A percentile compares a stretch with the other conserved stretches of the same genome.
Evolutionary conservation across 768 basidiomycete genomes (phyloP).

Genomic region (Boletus tylopilopsis): DNA sequence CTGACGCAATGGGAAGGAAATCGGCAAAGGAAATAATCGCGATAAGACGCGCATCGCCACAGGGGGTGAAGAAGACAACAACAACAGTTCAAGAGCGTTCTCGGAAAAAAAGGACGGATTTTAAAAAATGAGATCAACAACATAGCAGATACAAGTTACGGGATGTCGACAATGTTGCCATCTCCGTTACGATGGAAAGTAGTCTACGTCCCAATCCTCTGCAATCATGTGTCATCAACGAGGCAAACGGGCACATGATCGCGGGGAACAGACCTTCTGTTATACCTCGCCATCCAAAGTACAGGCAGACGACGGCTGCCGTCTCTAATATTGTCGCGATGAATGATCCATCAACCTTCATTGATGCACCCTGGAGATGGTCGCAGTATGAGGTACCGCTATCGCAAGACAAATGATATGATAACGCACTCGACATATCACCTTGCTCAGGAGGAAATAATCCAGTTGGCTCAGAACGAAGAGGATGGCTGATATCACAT

Average conservation of each 20-base stretch:
- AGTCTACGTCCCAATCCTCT: constrained; percentile 54
- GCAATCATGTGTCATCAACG: constrained; percentile 4
- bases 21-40: neutral
- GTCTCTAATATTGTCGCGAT: constrained; percentile 84
- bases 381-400: constrained; percentile 8
- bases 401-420: neutral
- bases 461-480: constrained; percentile 81
- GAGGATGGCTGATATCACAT: constrained; percentile 65
- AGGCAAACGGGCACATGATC: neutral
- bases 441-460: constrained; percentile 75
- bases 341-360: constrained; percentile 83
- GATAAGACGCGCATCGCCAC: constrained; percentile 8
- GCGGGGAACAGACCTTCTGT: constrained; percentile 66
- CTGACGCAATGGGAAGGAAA: neutral
- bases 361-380: constrained; percentile 49
- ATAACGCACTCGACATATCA: constrained; percentile 63
- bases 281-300: constrained; percentile 81
- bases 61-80: constrained; percentile 2
- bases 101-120: neutral
- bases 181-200: constrained; percentile 37
- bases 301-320: constrained; percentile 62
- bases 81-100: constrained; percentile 6
- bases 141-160: constrained; percentile 13
- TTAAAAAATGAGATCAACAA: constrained; percentile 6
- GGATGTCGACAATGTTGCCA: neutral